Evolutionary conservation across 2,329 filamentous ascomycete genomes (phyloP).

Genomic region (Aspergillus melleus): DNA sequence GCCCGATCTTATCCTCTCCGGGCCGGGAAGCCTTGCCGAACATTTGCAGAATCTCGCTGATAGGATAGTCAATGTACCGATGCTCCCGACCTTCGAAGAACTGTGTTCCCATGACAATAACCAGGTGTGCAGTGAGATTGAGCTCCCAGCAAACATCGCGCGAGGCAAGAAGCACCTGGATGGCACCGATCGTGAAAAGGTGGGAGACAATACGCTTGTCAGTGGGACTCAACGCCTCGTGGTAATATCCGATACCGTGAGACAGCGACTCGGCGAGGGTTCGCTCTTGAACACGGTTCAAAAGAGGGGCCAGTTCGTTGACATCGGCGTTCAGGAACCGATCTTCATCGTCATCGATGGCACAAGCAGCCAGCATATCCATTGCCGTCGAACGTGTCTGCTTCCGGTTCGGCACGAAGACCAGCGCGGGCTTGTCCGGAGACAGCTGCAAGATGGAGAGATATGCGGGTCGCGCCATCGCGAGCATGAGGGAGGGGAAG

Average conservation of each 20-base stretch:
- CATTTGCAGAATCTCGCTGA: slow-evolving; percentile 96
- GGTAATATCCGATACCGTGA: slow-evolving; percentile 95
- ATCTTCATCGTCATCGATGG: slow-evolving; percentile 88
- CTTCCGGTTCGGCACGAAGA: slow-evolving; percentile 92
- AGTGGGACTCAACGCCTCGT: slow-evolving; percentile 83
- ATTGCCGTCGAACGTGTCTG: slow-evolving; percentile 84
- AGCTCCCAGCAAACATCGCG: slow-evolving; percentile 97
- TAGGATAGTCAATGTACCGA: slow-evolving; percentile 92
- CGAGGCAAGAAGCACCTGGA: slow-evolving; percentile 79
- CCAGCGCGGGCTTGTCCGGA: slow-evolving; percentile 80
- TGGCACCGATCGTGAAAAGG: slow-evolving; percentile 83
- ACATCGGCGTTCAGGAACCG: slow-evolving; percentile 85
- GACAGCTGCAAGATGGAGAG: slow-evolving; percentile 85
- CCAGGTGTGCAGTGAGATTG: slow-evolving; percentile 81
- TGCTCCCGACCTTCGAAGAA: slow-evolving; percentile 97
- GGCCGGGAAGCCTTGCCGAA: slow-evolving; percentile 88
- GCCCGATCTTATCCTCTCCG: slow-evolving; percentile 74
- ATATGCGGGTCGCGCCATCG: slow-evolving; percentile 95
- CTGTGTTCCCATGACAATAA: slow-evolving; percentile 96
- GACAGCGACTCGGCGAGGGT: slow-evolving; percentile 84
- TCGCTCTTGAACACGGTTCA: slow-evolving; percentile 81
- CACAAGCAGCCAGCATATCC: slow-evolving; percentile 82
- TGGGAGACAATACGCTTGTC: slow-evolving; percentile 95
- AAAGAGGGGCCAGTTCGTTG: slow-evolving; percentile 76
- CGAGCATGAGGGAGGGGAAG: slow-evolving; percentile 96